Percentiles rank a stretch among this genome's conserved stretches.
These are phyloP conservation scores for Phytophthora boehmeriae DNA, from an alignment of 352 stramenopile genomes.

Conservation along the genomic window DNA sequence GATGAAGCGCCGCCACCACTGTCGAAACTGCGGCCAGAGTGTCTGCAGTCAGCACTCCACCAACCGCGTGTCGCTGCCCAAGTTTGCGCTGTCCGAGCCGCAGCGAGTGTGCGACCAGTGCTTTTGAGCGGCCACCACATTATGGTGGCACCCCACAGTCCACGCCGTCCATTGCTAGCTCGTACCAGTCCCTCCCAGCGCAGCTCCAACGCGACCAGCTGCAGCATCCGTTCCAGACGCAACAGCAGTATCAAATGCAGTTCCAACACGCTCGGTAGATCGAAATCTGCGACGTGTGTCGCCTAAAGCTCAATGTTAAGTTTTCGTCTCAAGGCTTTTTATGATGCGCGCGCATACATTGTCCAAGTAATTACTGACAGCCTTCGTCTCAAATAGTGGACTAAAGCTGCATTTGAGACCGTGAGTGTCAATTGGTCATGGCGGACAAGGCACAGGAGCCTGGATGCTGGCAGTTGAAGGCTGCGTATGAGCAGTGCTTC, in stretches of 20 bases:
- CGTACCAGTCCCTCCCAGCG: constrained; percentile 45
- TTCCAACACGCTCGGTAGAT: constrained; percentile 37
- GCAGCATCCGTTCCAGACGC: constrained; percentile 40
- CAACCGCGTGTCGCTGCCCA: constrained; percentile 77
- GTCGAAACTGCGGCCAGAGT: constrained; percentile 80
- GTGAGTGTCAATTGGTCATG: constrained; percentile 13
- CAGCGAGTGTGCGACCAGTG: constrained; percentile 85
- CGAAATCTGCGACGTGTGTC: constrained; percentile 11
- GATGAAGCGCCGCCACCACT: constrained; percentile 83
- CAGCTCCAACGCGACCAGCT: constrained; percentile 40
- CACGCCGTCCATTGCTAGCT: constrained; percentile 43
- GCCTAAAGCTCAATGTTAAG: constrained; percentile 21
- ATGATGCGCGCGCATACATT: constrained; percentile 29
- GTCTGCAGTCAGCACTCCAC: constrained; percentile 78
- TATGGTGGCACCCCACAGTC: constrained; percentile 32
- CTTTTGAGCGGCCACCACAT: constrained; percentile 75
- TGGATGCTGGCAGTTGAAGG: constrained; percentile 77
- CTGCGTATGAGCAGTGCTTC: constrained; percentile 85
- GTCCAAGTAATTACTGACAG: constrained; percentile 9
- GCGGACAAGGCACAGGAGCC: constrained; percentile 41
- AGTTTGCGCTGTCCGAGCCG: constrained; percentile 71
- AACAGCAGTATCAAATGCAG: constrained; percentile 41
- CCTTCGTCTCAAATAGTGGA: no score
- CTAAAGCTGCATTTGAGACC: no score
- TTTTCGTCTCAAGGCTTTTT: constrained; percentile 9